Base-by-base conservation (phyloP, 1,284 basidiomycete genomes). In the Microbotryum intermedium region DNA sequence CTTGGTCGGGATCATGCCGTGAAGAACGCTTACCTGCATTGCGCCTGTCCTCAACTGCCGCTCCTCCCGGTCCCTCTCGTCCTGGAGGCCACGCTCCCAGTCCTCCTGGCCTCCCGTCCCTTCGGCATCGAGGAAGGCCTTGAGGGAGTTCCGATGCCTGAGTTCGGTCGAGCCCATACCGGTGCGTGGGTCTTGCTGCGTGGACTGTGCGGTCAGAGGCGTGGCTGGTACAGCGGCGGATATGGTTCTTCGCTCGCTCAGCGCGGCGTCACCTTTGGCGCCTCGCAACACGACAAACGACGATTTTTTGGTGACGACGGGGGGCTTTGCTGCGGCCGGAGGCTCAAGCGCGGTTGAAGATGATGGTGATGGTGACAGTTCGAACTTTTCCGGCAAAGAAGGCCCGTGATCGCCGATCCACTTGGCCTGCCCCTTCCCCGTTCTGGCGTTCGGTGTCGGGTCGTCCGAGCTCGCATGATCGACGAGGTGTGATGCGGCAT, bases 111-210 rank as follows among this genome's bases (percentile, higher is more conserved):
- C 60, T 29, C 48, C 59, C 21, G 50, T 16, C 6, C 25, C 10
- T 39, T 67, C 66, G 39, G 65, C 63, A 49, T 67, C 66, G 26
- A 67, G 42, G 53, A 67, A 67, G 3, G 66, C 63, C 52, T 65
- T 65, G 49, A 67, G 55, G 21, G 57, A 59, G 58, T 67, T 67
- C 50, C 60, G 60, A 45, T 67, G 63, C 47, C 59, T 51, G 18
- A 67, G 55, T 6, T 53, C 34, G 21, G 20, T 39, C 18, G 50
- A 28, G 5, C 20, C 34, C 7, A 6, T 21, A 5, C 18, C 16
- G 28, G 10, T 25, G 18, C 21, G 46, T 10, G 4, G 39, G 55
- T 29, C n/a, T 16, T 39, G 47, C 42, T 6, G 29, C 20, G 43
- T 20, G 34, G 29, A 39, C 26, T 45, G 45, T 23, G 34, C 28